Evolutionary conservation across 2,329 filamentous ascomycete species (phyloP).

Genomic region (Bipolaris oryzae): DNA sequence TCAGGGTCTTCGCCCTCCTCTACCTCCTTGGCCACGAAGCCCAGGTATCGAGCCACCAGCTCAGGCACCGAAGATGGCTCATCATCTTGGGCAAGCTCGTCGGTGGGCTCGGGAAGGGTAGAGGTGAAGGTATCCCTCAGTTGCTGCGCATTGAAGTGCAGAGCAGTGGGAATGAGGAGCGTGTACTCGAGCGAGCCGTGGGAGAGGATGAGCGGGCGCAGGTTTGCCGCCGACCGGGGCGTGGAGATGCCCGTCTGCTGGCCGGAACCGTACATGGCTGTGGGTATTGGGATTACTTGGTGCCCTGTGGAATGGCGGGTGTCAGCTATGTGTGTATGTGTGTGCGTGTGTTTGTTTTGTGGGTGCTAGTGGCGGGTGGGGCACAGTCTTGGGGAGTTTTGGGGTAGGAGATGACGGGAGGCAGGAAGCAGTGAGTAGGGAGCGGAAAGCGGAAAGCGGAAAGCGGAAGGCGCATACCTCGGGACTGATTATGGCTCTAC

Average conservation of each 20-base stretch:
- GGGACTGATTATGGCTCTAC: conserved; percentile 14
- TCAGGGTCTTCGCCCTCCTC: conserved; percentile 92
- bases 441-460: not conserved
- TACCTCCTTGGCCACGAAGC: conserved; percentile 85
- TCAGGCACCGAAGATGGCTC: conserved; percentile 96
- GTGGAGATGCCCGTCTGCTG: conserved; percentile 97
- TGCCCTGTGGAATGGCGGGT: conserved; percentile 11
- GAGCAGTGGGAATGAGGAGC: conserved; percentile 90
- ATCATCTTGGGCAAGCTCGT: conserved; percentile 96
- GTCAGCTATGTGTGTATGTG: conserved; percentile 22
- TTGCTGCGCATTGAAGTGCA: conserved; percentile 95
- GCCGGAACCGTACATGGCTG: conserved; percentile 78
- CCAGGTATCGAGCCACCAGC: conserved; percentile 91
- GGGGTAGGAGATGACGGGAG: not conserved
- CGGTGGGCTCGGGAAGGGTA: conserved; percentile 86
- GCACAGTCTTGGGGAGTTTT: not conserved
- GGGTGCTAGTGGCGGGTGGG: conserved; percentile 2
- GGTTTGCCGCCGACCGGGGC: conserved; percentile 88
- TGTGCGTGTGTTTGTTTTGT: not conserved
- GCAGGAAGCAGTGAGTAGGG: not conserved
- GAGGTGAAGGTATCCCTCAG: conserved; percentile 88
- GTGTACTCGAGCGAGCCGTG: conserved; percentile 97
- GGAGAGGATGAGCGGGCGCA: conserved; percentile 86
- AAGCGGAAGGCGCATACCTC: conserved; percentile 22
- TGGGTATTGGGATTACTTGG: conserved; percentile 9